Conservation (phyloP, 2,329 filamentous ascomycete genomes). For the Rhinocladiella mackenziei region DNA sequence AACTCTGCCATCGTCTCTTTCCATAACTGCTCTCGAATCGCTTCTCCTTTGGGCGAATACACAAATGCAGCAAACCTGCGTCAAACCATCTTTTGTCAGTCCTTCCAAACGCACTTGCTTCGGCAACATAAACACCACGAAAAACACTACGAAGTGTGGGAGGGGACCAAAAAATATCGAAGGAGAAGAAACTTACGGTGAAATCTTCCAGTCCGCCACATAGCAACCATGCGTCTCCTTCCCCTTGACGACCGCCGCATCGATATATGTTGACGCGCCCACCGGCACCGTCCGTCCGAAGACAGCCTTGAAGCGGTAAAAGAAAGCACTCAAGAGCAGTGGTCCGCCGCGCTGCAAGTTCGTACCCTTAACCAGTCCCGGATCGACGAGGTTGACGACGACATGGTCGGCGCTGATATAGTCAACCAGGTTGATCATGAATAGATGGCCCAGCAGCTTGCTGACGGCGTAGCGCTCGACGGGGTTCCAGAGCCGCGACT, state of each 20-base stretch:
- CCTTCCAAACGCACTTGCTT: no score
- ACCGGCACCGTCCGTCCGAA: slow-evolving; percentile 31
- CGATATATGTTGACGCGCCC: slow-evolving; percentile 47
- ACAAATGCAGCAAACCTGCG: no score
- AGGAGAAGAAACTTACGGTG: slow-evolving; percentile 46
- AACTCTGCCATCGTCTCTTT: no score
- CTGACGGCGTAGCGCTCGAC: slow-evolving; percentile 30
- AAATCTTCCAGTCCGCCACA: slow-evolving; percentile 47
- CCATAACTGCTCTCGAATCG: no score
- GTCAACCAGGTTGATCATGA: slow-evolving; percentile 37
- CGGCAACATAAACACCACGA: no score
- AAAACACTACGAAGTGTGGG: no score
- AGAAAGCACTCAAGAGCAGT: slow-evolving; percentile 11
- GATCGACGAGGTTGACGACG: slow-evolving; percentile 47
- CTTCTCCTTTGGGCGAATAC: no score
- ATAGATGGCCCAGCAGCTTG: slow-evolving; percentile 38
- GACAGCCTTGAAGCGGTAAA: slow-evolving; percentile 23
- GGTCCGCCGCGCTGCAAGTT: slow-evolving; percentile 39
- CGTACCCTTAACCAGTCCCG: slow-evolving; percentile 45
- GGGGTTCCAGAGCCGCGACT: slow-evolving; percentile 18
- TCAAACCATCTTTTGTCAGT: no score
- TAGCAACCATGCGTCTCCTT: slow-evolving; percentile 51
- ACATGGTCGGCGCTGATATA: slow-evolving; percentile 40
- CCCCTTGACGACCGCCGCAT: slow-evolving; percentile 46
- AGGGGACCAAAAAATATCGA: no score